Percentiles rank a stretch among this genome's conserved stretches.
phyloP scores from a whole-genome alignment of 306 rosid species.

The Dalbergia cochinchinensis region DNA sequence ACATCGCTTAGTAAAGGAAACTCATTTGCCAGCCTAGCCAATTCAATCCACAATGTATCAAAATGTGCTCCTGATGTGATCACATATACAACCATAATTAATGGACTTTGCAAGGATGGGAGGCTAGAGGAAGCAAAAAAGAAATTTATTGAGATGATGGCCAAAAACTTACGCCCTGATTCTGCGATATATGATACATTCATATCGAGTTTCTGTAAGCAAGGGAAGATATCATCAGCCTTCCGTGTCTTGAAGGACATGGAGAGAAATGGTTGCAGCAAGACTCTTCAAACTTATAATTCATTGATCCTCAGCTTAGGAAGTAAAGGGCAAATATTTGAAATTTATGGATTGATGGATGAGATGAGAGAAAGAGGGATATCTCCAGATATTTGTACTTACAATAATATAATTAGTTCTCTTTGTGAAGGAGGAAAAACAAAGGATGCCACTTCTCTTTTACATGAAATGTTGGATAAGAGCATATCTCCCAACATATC shows the following conservation, averaged over 20 bases:
- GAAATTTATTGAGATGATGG: slow-evolving; percentile 82
- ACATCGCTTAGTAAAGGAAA: slow-evolving; percentile 72
- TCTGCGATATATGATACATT: slow-evolving; percentile 72
- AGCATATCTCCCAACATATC: slow-evolving; percentile 78
- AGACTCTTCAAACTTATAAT: slow-evolving; percentile 89
- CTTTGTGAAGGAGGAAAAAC: slow-evolving; percentile 82
- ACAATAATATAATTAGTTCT: slow-evolving; percentile 74
- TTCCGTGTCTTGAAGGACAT: slow-evolving; percentile 93
- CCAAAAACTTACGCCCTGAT: slow-evolving; percentile 79
- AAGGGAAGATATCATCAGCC: slow-evolving; percentile 88
- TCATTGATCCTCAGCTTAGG: slow-evolving; percentile 84
- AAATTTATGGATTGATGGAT: slow-evolving; percentile 90
- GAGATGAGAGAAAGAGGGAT: slow-evolving; percentile 92
- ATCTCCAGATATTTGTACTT: slow-evolving; percentile 72
- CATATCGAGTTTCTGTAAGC: slow-evolving; percentile 74
- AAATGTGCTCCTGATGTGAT: slow-evolving; percentile 76
- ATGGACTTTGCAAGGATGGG: slow-evolving; percentile 83
- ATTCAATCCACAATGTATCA: slow-evolving; percentile 58
- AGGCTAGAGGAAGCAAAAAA: slow-evolving; percentile 91
- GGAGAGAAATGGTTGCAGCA: slow-evolving; percentile 94
- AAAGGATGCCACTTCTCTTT: slow-evolving; percentile 80
- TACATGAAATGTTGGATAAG: slow-evolving; percentile 90
- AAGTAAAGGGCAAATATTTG: slow-evolving; percentile 75
- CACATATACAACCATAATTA: slow-evolving; percentile 78
- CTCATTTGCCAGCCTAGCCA: slow-evolving; percentile 68